phyloP scores from a whole-genome alignment of 2,329 filamentous ascomycete genomes.

The Trichoderma lentiforme region DNA sequence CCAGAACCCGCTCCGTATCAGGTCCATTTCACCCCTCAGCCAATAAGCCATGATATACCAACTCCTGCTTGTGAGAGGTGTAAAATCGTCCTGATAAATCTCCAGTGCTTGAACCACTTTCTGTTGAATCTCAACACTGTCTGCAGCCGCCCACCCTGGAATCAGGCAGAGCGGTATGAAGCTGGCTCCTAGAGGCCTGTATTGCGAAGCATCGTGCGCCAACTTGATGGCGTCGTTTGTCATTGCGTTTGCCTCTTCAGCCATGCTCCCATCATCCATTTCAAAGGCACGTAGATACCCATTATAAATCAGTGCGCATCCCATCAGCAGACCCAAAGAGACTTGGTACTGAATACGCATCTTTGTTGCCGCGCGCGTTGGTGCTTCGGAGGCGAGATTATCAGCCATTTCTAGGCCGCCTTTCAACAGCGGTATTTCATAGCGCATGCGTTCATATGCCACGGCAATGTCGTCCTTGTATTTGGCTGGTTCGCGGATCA shows the following conservation, averaged over 20 bases:
- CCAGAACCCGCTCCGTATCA: background rate
- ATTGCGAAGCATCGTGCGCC: conserved; percentile 21
- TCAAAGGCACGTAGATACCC: conserved; percentile 25
- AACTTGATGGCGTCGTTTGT: conserved; percentile 26
- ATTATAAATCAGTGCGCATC: conserved; percentile 20
- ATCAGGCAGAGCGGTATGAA: conserved; percentile 28
- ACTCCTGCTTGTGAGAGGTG: background rate
- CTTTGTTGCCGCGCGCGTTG: conserved; percentile 5
- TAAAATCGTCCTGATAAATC: conserved; percentile 25
- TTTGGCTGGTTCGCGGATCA: conserved; percentile 22
- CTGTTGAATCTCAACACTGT: conserved; percentile 25
- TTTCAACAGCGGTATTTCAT: conserved; percentile 20
- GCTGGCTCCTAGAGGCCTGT: conserved; percentile 29
- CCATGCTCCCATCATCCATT: conserved; percentile 15
- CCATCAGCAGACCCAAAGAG: background rate
- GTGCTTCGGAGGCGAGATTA: background rate
- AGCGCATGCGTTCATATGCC: conserved; percentile 22
- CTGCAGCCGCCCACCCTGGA: conserved; percentile 27
- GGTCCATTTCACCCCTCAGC: conserved; percentile 13
- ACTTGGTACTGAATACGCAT: conserved; percentile 8
- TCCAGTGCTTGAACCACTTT: conserved; percentile 19
- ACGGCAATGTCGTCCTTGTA: conserved; percentile 21
- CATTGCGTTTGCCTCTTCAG: conserved; percentile 21
- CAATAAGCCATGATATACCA: conserved; percentile 16
- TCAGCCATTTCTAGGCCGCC: background rate